Evolutionary conservation across 2,329 filamentous ascomycete species (phyloP), one percentile per base, ranked within the genome.

Genomic region (Plenodomus biglobosus): DNA sequence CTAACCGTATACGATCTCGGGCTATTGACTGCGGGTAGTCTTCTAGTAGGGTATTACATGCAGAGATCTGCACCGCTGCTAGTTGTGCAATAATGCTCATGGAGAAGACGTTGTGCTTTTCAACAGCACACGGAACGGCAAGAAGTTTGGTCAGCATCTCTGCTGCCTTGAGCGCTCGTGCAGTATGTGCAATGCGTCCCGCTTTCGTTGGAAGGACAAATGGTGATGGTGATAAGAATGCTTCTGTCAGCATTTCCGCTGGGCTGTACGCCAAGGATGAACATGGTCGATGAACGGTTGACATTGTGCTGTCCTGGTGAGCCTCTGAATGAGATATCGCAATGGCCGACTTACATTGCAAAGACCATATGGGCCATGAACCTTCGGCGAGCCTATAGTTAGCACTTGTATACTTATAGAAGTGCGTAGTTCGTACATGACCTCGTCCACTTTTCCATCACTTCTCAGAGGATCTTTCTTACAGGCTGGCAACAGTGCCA

Each of bases 341-440:
- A 39, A n/a, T 19, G 8, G 3, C 11, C n/a, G 11, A 56, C 65
- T 52, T 56, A 70, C 67, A 68, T 62, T 44, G 82, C 76, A 43
- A 81, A 75, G 62, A 92, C 86, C 82, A 94, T 90, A 54, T 89
- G 86, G 1, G 89, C 91, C 67, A 94, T 87, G 71, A 95, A 95
- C 46, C 50, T 52, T 20, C 17, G 8, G 7, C 2, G 36, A 37
- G 18, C 16, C 37, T 10, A 34, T 2, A 3, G 16, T 49, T 16
- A 52, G 42, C 35, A 17, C 39, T 11, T 8, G 19, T 24, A n/a
- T 30, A 24, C 16, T 32, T 6, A 16, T 19, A 2, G 13, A 20
- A 17, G 8, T n/a, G 18, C 11, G 17, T 18, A 13, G 3, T 44
- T 16, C 20, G 8, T 44, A 53, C 76, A 96, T 86, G 80, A 95